These are phyloP conservation scores for Mariannaea elegans DNA, from an alignment of 2,329 filamentous ascomycete species.

Conservation along the genomic window DNA sequence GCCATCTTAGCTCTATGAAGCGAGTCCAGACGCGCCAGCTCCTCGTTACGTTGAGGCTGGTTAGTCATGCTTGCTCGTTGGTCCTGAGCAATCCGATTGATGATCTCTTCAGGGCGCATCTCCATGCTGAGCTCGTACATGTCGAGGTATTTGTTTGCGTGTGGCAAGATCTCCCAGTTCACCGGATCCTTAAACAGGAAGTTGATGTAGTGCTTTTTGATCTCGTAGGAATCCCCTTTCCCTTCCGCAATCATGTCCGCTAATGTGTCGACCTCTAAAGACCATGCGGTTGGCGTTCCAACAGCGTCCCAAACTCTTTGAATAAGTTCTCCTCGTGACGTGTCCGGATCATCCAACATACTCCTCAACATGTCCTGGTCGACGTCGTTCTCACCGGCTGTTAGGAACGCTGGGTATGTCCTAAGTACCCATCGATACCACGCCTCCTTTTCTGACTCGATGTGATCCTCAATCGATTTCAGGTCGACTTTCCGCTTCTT, in stretches of 20 bases:
- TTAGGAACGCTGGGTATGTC: constrained; percentile 50
- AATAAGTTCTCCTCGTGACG: constrained; percentile 49
- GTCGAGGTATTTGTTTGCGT: constrained; percentile 52
- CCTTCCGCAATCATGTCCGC: constrained; percentile 44
- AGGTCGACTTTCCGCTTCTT: constrained; percentile 54
- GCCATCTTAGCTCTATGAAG: constrained; percentile 58
- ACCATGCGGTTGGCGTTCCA: constrained; percentile 46
- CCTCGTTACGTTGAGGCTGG: constrained; percentile 50
- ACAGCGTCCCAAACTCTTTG: constrained; percentile 48
- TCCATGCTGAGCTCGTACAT: constrained; percentile 41
- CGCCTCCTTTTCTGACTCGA: constrained; percentile 60
- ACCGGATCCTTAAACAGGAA: constrained; percentile 52
- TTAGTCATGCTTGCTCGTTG: constrained; percentile 42
- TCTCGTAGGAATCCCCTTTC: constrained; percentile 42
- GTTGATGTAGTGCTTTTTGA: constrained; percentile 51
- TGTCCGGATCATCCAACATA: constrained; percentile 50
- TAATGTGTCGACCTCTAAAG: constrained; percentile 45
- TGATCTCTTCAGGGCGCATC: constrained; percentile 45
- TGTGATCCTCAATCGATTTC: constrained; percentile 57
- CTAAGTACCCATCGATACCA: constrained; percentile 61
- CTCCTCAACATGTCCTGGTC: constrained; percentile 45
- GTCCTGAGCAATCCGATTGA: constrained; percentile 46
- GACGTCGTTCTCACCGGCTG: constrained; percentile 41
- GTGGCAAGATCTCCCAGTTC: constrained; percentile 44
- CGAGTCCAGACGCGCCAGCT: constrained; percentile 54